Evolutionary conservation across 805 yeast genomes (phyloP).

Genomic region (Saccharomycopsis sp.): DNA sequence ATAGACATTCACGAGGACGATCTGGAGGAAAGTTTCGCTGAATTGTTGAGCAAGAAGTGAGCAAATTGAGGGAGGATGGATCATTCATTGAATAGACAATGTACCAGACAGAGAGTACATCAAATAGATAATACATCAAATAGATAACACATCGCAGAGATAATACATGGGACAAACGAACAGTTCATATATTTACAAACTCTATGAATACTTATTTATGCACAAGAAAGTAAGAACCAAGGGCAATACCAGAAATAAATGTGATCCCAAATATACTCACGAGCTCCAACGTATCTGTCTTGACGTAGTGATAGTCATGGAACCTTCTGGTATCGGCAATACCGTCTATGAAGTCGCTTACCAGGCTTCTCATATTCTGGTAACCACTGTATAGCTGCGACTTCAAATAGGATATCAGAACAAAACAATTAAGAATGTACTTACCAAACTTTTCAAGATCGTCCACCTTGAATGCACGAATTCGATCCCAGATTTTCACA

Average conservation of each 20-base stretch:
- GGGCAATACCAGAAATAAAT: background rate
- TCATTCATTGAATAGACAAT: too few species aligned
- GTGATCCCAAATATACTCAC: background rate
- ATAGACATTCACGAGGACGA: constrained; percentile 33
- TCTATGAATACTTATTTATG: background rate
- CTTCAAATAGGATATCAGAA: background rate
- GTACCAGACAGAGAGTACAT: too few species aligned
- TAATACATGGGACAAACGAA: too few species aligned
- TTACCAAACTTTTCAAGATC: background rate
- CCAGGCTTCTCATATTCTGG: background rate
- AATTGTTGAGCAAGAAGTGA: background rate
- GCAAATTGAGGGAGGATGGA: too few species aligned
- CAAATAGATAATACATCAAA: too few species aligned
- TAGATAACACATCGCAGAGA: too few species aligned
- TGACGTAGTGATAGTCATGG: background rate
- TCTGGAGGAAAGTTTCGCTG: background rate
- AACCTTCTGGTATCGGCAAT: background rate
- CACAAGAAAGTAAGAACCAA: background rate
- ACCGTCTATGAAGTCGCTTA: background rate
- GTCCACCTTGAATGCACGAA: background rate
- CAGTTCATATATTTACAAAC: too few species aligned
- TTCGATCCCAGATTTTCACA: background rate
- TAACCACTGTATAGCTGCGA: background rate
- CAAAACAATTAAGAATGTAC: background rate
- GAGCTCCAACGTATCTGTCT: background rate